Conservation (phyloP, 257 asterid species). For the Solanum virginianum region DNA sequence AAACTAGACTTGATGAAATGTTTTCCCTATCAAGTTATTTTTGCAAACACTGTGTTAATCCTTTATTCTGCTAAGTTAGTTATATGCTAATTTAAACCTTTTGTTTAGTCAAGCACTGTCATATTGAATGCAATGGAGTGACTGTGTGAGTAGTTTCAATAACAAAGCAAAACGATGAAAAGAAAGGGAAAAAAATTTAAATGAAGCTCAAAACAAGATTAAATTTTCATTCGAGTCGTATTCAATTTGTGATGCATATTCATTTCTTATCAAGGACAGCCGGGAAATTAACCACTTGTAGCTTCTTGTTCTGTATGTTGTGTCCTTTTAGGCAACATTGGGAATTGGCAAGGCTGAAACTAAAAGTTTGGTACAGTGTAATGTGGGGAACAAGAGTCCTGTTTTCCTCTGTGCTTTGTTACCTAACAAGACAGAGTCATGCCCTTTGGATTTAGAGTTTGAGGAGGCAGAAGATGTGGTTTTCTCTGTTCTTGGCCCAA, state of each 20-base stretch:
- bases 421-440: constrained; percentile 52
- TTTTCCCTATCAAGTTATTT: neutral
- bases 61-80: neutral
- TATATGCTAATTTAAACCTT: neutral
- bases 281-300: neutral
- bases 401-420: constrained; percentile 53
- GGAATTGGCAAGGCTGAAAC: constrained; percentile 47
- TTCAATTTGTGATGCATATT: neutral
- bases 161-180: neutral
- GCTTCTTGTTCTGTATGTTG: neutral
- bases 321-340: constrained; percentile 53
- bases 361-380: constrained; percentile 62
- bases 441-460: constrained; percentile 73
- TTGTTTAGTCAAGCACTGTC: neutral
- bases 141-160: neutral
- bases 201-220: neutral
- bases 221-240: neutral
- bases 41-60: neutral
- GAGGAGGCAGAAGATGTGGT: constrained; percentile 84
- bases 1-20: neutral
- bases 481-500: constrained; percentile 75
- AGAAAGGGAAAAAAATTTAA: neutral
- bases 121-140: neutral
- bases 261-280: neutral
- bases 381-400: constrained; percentile 59